phyloP scores from a whole-genome alignment of 2,329 filamentous ascomycete genomes.

The Claviceps digitariae region DNA sequence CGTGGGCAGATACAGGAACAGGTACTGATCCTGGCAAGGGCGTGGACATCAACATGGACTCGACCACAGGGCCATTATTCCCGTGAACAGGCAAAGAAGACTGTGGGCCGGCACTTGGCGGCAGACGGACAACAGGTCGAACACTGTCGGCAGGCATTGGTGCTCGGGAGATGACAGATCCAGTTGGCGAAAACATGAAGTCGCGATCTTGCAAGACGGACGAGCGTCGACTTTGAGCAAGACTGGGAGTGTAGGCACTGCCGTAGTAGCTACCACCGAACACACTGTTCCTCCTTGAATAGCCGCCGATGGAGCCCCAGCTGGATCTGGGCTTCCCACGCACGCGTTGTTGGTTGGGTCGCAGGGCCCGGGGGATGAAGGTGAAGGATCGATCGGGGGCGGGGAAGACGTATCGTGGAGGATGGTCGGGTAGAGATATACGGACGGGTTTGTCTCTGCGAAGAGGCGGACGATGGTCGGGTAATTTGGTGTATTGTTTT shows the following conservation, averaged over 20 bases:
- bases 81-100: constrained; percentile 14
- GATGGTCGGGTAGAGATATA: constrained; percentile 70
- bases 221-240: constrained; percentile 79
- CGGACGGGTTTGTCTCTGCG: constrained; percentile 93
- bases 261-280: constrained; percentile 58
- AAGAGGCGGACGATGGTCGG: constrained; percentile 85
- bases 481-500: constrained; percentile 85
- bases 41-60: not conserved
- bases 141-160: constrained; percentile 45
- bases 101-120: constrained; percentile 42
- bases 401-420: constrained; percentile 82
- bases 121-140: constrained; percentile 71
- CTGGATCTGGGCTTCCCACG: constrained; percentile 58
- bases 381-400: constrained; percentile 87
- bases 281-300: constrained; percentile 70
- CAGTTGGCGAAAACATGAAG: constrained; percentile 65
- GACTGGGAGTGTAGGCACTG: constrained; percentile 72
- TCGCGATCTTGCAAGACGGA: constrained; percentile 59
- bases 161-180: constrained; percentile 60
- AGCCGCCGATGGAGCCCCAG: constrained; percentile 51
- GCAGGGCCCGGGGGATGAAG: constrained; percentile 87
- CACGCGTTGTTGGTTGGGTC: constrained; percentile 78
- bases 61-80: not conserved
- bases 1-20: not conserved
- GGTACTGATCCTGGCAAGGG: not conserved